Base-by-base conservation (phyloP, 371 early-diverging fungal genomes). In the Apophysomyces elegans region DNA sequence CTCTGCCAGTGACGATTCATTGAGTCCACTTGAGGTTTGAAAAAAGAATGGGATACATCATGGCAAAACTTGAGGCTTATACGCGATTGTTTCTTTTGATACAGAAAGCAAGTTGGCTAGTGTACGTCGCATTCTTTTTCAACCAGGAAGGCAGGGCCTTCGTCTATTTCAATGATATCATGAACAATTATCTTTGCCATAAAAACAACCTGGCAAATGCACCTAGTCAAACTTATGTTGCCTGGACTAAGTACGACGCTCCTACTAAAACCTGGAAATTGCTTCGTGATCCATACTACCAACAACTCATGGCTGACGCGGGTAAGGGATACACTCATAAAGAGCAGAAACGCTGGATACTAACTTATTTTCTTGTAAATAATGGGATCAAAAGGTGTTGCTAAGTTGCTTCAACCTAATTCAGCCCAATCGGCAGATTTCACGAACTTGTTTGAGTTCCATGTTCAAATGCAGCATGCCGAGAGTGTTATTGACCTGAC, bases 31-130 rank as follows among this genome's bases (percentile, higher is more conserved):
- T 18, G 65, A 69, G 69, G 69, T 69, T 60, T 38, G 26, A 63
- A 60, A 58, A 11, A 37, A 8, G 26, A 64, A 2, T 13, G n/a
- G 16, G 18, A 18, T 43, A 43, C 43, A 47, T 16, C 7, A 18
- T 1, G 18, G 47, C 41, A 41, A 13, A 8, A 41, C 8, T 41
- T 47, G 7, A 18, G 47, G n/a, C n/a, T n/a, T 47, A 16, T 13
- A 26, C 32, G 32, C 2, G 32, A 3, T 26, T 3, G 32, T 26
- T 26, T 26, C 32, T 26, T 26, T 26, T 26, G 32, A 26, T 26
- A 43, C 60, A 71, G 71, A 46, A 71, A 71, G 71, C 67, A 39
- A 56, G 64, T n/a, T 71, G 71, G 71, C 64, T 71, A 8, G 63
- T 67, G 11, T 71, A 64, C 39, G 50, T 64, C 21, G 63, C 62